Evolutionary conservation across 805 yeast genomes (phyloP).

Genomic region (Candida ponderosae): DNA sequence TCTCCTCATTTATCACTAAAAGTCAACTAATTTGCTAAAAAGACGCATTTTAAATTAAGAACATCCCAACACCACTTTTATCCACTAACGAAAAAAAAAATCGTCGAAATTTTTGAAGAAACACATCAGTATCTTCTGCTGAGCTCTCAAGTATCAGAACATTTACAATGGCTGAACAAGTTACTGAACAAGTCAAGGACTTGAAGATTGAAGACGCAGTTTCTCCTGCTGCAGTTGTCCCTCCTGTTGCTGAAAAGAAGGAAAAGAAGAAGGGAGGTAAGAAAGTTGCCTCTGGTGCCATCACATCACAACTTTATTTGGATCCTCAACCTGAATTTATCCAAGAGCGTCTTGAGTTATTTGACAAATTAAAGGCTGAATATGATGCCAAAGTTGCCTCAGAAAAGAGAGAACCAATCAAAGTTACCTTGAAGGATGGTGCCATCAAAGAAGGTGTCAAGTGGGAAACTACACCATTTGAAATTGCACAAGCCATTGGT

Average conservation of each 20-base stretch:
- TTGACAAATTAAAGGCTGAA: slow-evolving; percentile 72
- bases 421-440: slow-evolving; percentile 84
- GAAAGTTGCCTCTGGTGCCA: slow-evolving; percentile 24
- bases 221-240: slow-evolving; percentile 10
- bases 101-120: no score
- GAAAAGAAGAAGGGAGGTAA: slow-evolving; percentile 36
- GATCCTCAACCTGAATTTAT: slow-evolving; percentile 83
- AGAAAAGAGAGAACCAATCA: slow-evolving; percentile 55
- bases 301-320: slow-evolving; percentile 33
- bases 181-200: slow-evolving; percentile 41
- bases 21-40: no score
- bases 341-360: slow-evolving; percentile 68
- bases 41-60: no score
- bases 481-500: slow-evolving; percentile 76
- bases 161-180: slow-evolving; percentile 7
- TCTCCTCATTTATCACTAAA: no score
- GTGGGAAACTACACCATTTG: slow-evolving; percentile 87
- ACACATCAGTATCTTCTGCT: no score
- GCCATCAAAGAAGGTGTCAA: slow-evolving; percentile 67
- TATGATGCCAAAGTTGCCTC: slow-evolving; percentile 66
- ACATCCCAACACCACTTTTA: no score
- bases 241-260: slow-evolving; percentile 23
- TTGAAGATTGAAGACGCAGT: slow-evolving; percentile 32
- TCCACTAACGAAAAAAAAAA: no score
- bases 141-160: no score